Evolutionary conservation across 1,284 basidiomycete genomes (phyloP).

Genomic region (Trametes hirsuta): DNA sequence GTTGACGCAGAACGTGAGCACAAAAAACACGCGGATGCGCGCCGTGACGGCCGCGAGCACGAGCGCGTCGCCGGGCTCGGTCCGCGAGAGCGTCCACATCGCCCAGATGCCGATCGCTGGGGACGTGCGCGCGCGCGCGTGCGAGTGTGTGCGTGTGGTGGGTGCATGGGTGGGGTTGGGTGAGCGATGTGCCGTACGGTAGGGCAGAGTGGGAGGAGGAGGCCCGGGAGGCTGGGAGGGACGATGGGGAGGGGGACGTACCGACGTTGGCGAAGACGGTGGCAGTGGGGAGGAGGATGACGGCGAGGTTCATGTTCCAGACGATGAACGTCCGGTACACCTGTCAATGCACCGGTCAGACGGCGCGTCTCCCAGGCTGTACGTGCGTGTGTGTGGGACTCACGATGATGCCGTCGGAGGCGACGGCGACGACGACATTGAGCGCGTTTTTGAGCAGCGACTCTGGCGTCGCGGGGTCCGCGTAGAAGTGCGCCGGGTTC

Average conservation of each 20-base stretch:
- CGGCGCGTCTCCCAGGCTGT: not conserved
- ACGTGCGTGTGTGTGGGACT: not conserved
- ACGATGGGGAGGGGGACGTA: not conserved
- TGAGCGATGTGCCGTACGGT: too few relatives aligned
- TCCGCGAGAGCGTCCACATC: constrained; percentile 7
- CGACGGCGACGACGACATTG: constrained; percentile 5
- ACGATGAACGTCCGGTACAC: constrained; percentile 12
- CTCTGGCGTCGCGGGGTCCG: constrained; percentile 1
- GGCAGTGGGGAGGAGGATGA: not conserved
- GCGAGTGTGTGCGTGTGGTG: too few relatives aligned
- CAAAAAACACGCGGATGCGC: constrained; percentile 6
- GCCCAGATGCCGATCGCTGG: constrained; percentile 12
- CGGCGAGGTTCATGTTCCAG: constrained; percentile 4
- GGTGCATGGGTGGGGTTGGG: too few relatives aligned
- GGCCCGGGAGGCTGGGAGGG: too few relatives aligned
- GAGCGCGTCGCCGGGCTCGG: not conserved
- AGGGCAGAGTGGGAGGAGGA: too few relatives aligned
- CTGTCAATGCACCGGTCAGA: not conserved
- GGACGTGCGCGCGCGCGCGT: too few relatives aligned
- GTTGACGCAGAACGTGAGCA: constrained; percentile 12
- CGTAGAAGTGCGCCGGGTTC: constrained; percentile 1
- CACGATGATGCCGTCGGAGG: constrained; percentile 12
- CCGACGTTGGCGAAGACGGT: not conserved
- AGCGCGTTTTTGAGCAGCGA: constrained; percentile 10
- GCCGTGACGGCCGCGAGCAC: constrained; percentile 5